These are phyloP conservation scores for Blastocystis sp. DNA, from an alignment of 352 stramenopile species.

Conservation along the genomic window DNA sequence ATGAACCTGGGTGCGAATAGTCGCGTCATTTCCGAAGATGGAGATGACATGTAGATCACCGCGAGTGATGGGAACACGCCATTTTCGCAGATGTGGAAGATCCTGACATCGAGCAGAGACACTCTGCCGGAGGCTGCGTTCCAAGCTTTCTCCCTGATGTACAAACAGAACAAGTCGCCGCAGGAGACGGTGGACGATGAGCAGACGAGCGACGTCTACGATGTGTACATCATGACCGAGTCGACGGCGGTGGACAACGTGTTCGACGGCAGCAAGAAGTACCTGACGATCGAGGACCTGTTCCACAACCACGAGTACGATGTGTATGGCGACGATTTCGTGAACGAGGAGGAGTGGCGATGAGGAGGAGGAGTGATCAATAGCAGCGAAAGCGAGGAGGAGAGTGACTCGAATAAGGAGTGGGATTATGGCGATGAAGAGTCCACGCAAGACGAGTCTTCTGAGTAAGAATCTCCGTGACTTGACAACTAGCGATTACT, in stretches of 20 bases:
- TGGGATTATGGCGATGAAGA: not conserved
- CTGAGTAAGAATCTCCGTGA: too few species aligned
- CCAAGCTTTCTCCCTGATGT: not conserved
- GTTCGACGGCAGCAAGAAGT: not conserved
- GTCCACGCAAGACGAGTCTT: not conserved
- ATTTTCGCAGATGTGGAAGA: not conserved
- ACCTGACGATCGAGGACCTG: constrained; percentile 2
- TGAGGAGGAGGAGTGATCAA: not conserved
- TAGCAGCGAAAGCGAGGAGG: not conserved
- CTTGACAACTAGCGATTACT: too few species aligned
- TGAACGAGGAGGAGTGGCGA: not conserved
- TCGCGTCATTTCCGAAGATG: not conserved
- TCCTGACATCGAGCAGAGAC: not conserved
- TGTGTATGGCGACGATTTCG: not conserved
- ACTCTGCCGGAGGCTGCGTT: not conserved
- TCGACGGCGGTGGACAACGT: not conserved
- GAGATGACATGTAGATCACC: not conserved
- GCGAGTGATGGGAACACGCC: not conserved
- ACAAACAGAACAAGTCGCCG: not conserved
- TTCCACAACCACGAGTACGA: not conserved
- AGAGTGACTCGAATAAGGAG: not conserved
- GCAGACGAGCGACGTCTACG: not conserved
- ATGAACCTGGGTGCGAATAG: not conserved
- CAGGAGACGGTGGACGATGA: not conserved
- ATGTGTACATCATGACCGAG: not conserved